Conservation (phyloP, 208 protist species). For the Leishmania braziliensis region DNA sequence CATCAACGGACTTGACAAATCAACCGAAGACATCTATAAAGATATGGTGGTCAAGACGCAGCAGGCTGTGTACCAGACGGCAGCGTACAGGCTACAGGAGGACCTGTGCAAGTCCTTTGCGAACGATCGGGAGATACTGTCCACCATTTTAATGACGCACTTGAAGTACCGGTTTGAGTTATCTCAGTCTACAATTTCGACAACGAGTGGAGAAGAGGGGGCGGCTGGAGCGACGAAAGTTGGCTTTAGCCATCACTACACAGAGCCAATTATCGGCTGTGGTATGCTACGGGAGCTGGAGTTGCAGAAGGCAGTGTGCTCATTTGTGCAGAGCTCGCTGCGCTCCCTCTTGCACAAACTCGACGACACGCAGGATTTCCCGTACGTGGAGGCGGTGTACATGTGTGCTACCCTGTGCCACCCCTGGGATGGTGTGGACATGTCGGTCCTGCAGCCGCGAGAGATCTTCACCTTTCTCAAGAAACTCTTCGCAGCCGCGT, state of each 20-base stretch:
- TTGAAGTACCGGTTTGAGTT: slow-evolving; percentile 36
- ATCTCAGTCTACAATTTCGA: slow-evolving; percentile 13
- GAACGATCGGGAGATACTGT: slow-evolving; percentile 47
- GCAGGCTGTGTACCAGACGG: slow-evolving; percentile 53
- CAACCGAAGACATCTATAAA: slow-evolving; percentile 39
- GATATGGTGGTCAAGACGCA: slow-evolving; percentile 50
- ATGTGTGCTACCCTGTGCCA: slow-evolving; percentile 86
- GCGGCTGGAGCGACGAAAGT: slow-evolving; percentile 10
- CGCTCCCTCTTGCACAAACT: slow-evolving; percentile 45
- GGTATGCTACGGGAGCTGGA: slow-evolving; percentile 78
- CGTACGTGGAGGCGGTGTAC: slow-evolving; percentile 39
- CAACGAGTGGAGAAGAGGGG: slow-evolving; percentile 10
- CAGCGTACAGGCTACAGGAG: slow-evolving; percentile 67
- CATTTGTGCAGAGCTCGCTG: slow-evolving; percentile 74
- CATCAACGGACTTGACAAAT: slow-evolving; percentile 46
- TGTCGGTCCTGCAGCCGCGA: slow-evolving; percentile 72
- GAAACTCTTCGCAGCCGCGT: slow-evolving; percentile 39
- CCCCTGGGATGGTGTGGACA: slow-evolving; percentile 86
- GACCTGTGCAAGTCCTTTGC: slow-evolving; percentile 58
- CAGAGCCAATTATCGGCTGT: slow-evolving; percentile 72
- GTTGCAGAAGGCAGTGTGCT: slow-evolving; percentile 72
- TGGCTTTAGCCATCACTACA: slow-evolving; percentile 62
- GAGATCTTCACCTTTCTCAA: slow-evolving; percentile 82
- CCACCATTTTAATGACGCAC: slow-evolving; percentile 47
- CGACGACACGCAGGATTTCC: slow-evolving; percentile 32